Percentiles rank a stretch among this genome's conserved stretches.
Conservation (phyloP, 148 eudicot species). For the Diospyros kaki region DNA sequence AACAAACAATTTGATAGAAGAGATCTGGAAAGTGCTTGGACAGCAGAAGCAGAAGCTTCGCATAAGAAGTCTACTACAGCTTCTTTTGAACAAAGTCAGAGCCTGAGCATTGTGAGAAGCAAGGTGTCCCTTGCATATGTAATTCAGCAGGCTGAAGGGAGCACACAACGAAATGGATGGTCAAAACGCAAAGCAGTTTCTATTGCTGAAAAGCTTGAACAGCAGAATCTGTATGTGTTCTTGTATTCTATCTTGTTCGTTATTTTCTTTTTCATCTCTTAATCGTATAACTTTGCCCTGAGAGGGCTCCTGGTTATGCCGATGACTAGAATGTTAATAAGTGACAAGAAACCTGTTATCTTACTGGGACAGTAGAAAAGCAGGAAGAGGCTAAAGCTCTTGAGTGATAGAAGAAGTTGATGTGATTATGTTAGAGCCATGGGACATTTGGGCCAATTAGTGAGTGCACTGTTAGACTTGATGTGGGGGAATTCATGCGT, state of each 20-base stretch:
- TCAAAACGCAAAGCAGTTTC: constrained; percentile 85
- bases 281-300: background rate
- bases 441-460: background rate
- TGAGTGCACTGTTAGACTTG: background rate
- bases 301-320: background rate
- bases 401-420: background rate
- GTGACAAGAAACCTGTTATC: background rate
- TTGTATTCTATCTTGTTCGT: background rate
- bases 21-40: constrained; percentile 22
- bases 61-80: constrained; percentile 22
- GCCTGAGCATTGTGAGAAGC: constrained; percentile 65
- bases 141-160: constrained; percentile 84
- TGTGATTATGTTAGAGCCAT: constrained; percentile 1
- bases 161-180: constrained; percentile 65
- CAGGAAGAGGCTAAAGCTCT: background rate
- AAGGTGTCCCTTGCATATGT: constrained; percentile 93
- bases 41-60: constrained; percentile 23
- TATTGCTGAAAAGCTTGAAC: constrained; percentile 95
- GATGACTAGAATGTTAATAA: background rate
- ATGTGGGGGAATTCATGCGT: background rate
- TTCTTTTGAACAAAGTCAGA: constrained; percentile 44
- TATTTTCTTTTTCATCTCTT: background rate
- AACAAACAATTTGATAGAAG: constrained; percentile 28
- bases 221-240: constrained; percentile 82
- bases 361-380: background rate